Evolutionary conservation across 345 rosid genomes (phyloP).

Genomic region (Cardamine occulta): DNA sequence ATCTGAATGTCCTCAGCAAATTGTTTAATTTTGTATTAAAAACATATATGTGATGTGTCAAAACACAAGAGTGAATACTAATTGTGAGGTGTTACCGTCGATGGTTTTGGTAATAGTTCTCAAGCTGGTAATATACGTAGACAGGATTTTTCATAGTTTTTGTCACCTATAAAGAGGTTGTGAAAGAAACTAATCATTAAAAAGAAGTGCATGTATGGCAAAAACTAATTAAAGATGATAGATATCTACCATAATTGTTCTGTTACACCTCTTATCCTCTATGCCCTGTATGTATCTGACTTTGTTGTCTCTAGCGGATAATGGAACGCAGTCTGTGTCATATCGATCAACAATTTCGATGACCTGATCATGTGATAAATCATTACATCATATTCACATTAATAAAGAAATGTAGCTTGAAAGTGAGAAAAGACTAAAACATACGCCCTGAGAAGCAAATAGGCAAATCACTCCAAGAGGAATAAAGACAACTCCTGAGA

Average conservation of each 20-base stretch:
- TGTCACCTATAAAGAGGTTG: constrained; percentile 46
- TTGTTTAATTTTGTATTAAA: neutral
- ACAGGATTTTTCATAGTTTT: constrained; percentile 77
- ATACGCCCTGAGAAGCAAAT: constrained; percentile 77
- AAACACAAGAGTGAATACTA: neutral
- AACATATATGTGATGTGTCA: neutral
- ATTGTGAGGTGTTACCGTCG: constrained; percentile 56
- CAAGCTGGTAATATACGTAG: constrained; percentile 86
- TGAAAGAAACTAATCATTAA: neutral
- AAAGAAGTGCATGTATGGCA: neutral
- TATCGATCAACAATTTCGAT: constrained; percentile 77
- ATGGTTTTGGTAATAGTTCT: constrained; percentile 93
- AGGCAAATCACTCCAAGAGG: constrained; percentile 83
- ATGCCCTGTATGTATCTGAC: constrained; percentile 60
- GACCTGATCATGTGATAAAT: constrained; percentile 50
- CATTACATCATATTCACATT: neutral
- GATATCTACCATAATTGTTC: constrained; percentile 55
- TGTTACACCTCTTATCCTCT: constrained; percentile 53
- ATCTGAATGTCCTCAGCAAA: neutral
- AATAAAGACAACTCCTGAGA: constrained; percentile 74
- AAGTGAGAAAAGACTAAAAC: constrained; percentile 17
- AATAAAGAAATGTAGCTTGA: neutral
- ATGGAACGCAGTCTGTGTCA: constrained; percentile 65
- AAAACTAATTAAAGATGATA: neutral
- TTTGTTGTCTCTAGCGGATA: constrained; percentile 44